Percentiles rank a stretch among this genome's conserved stretches.
Conservation (phyloP, 2,329 filamentous ascomycete species). For the Botryotinia convoluta region DNA sequence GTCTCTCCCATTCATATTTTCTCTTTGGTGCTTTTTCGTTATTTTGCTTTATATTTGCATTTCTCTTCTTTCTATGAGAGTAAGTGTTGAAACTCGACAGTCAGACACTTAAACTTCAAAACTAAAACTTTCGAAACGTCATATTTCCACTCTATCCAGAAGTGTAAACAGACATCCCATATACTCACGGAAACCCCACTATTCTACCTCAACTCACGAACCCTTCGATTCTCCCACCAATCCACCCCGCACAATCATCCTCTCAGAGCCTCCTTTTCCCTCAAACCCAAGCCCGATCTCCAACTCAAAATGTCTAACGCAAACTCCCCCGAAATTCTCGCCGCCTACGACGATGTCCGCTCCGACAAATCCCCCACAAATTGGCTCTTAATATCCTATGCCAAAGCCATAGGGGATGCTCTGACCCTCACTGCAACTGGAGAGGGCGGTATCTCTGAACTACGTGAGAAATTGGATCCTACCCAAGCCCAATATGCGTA, state of each 20-base stretch:
- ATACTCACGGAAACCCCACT: background rate
- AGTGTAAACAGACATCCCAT: background rate
- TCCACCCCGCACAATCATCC: slow-evolving; percentile 2
- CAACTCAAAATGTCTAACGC: slow-evolving; percentile 51
- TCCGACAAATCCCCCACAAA: slow-evolving; percentile 63
- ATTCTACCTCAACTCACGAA: background rate
- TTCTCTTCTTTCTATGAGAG: background rate
- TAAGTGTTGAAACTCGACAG: background rate
- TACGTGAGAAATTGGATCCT: slow-evolving; percentile 53
- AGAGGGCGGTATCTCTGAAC: slow-evolving; percentile 57
- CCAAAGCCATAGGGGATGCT: slow-evolving; percentile 53
- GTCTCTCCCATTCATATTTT: slow-evolving; percentile 5
- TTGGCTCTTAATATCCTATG: slow-evolving; percentile 66
- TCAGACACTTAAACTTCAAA: background rate
- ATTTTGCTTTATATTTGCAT: no score
- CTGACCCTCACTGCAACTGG: slow-evolving; percentile 57
- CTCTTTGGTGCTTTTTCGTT: background rate
- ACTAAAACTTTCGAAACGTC: background rate
- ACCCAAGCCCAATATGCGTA: slow-evolving; percentile 35
- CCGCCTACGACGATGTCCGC: slow-evolving; percentile 65
- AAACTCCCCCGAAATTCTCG: slow-evolving; percentile 57
- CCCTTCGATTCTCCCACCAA: background rate
- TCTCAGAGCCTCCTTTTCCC: background rate
- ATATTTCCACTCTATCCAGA: background rate
- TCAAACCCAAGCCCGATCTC: background rate